A percentile compares a stretch with the other conserved stretches of the same genome.
Evolutionary conservation across 164 flowering plant genomes (phyloP).

Genomic region (Aristolochia contorta): DNA sequence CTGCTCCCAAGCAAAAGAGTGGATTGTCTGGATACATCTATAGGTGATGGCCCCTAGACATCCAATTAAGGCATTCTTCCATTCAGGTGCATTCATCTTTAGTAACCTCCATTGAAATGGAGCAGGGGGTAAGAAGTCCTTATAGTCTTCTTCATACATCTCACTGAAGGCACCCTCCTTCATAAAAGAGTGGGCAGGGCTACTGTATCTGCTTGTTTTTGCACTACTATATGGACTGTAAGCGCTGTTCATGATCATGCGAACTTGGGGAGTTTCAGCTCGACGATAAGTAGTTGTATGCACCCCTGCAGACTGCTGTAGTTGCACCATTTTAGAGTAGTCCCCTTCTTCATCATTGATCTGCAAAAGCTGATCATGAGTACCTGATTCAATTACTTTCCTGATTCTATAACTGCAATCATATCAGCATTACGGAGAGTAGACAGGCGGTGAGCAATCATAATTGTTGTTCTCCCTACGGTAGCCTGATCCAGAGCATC

Average conservation of each 20-base stretch:
- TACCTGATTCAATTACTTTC: conserved; percentile 38
- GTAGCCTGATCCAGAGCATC: conserved; percentile 41
- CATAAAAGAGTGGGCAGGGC: conserved; percentile 6
- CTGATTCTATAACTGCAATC: conserved; percentile 34
- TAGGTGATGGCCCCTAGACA: conserved; percentile 48
- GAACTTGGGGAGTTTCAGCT: not conserved
- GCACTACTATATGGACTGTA: conserved; percentile 6
- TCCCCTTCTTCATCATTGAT: conserved; percentile 10
- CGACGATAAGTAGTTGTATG: not conserved
- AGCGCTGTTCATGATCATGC: not conserved
- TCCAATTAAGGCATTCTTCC: conserved; percentile 43
- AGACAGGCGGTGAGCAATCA: conserved; percentile 48
- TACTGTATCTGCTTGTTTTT: conserved; percentile 8
- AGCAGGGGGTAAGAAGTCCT: conserved; percentile 1
- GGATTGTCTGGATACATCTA: conserved; percentile 48
- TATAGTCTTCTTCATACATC: conserved; percentile 1
- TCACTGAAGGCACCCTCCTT: not conserved
- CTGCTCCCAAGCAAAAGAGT: conserved; percentile 47
- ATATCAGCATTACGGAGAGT: conserved; percentile 30
- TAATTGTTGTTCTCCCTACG: conserved; percentile 35
- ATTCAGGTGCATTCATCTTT: conserved; percentile 50
- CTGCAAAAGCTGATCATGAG: conserved; percentile 32
- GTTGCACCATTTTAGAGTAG: conserved; percentile 31
- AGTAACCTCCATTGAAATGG: conserved; percentile 53
- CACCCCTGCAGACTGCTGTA: conserved; percentile 18